These are phyloP conservation scores for Erigeron canadensis DNA, from an alignment of 129 eudicot genomes.

Conservation along the genomic window DNA sequence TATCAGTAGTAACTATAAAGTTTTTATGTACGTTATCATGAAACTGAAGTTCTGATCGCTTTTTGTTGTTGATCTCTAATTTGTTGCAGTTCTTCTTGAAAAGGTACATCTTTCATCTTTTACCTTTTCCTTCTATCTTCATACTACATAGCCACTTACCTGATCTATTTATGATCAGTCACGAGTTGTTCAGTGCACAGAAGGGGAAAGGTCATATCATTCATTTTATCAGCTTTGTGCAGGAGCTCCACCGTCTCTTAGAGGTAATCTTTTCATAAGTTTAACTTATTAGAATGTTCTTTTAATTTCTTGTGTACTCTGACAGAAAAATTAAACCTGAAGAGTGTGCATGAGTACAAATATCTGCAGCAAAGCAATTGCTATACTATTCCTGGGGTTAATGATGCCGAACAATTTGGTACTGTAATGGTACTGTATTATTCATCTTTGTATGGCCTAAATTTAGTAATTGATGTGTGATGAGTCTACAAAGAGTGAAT, in stretches of 20 bases:
- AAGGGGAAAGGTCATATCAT: conserved; percentile 96
- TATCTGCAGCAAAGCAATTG: conserved; percentile 83
- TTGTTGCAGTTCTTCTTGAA: conserved; percentile 34
- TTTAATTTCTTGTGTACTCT: conserved; percentile 8
- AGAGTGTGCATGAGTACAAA: conserved; percentile 56
- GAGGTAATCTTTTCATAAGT: conserved; percentile 44
- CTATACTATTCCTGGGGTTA: conserved; percentile 66
- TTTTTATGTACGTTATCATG: conserved; percentile 11
- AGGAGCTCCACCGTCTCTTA: conserved; percentile 77
- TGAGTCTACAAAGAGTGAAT: conserved; percentile 9
- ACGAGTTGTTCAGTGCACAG: conserved; percentile 84
- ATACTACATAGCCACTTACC: conserved; percentile 10
- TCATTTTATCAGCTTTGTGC: conserved; percentile 91
- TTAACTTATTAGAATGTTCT: not conserved
- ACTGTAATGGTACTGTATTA: conserved; percentile 53
- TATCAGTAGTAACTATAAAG: not conserved
- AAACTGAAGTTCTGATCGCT: conserved; percentile 21
- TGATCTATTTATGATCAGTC: conserved; percentile 54
- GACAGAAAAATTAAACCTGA: conserved; percentile 75
- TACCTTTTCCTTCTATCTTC: conserved; percentile 4
- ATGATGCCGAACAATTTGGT: conserved; percentile 83
- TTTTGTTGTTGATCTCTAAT: conserved; percentile 26
- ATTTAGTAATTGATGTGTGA: not conserved
- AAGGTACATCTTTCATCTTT: conserved; percentile 28
- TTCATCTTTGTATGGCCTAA: conserved; percentile 1